A percentile compares a stretch with the other conserved stretches of the same genome.
Evolutionary conservation across 2,329 filamentous ascomycete species (phyloP).

Genomic region (Colletotrichum tanaceti): DNA sequence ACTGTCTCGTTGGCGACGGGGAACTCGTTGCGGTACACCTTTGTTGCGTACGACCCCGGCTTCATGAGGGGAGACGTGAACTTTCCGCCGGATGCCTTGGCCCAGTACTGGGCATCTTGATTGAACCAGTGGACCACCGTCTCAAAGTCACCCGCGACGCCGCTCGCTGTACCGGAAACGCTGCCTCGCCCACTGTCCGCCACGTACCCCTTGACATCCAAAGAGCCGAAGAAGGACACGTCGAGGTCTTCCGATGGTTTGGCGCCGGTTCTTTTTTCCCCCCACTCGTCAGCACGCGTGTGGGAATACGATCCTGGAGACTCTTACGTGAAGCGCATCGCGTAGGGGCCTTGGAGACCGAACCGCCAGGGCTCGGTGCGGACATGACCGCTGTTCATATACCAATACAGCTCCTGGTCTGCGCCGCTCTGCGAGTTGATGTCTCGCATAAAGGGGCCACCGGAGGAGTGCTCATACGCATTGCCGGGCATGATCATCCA

Average conservation of each 20-base stretch:
- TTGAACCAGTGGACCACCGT: constrained; percentile 70
- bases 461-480: constrained; percentile 66
- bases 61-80: constrained; percentile 70
- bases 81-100: constrained; percentile 57
- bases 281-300: not conserved
- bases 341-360: constrained; percentile 70
- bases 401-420: constrained; percentile 65
- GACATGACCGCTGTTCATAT: constrained; percentile 70
- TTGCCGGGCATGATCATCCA: constrained; percentile 62
- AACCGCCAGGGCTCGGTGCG: constrained; percentile 67
- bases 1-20: constrained; percentile 60
- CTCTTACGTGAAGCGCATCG: constrained; percentile 61
- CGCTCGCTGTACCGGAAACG: constrained; percentile 65
- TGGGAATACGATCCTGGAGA: not conserved
- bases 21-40: constrained; percentile 67
- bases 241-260: constrained; percentile 58
- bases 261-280: constrained; percentile 57
- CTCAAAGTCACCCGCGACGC: constrained; percentile 59
- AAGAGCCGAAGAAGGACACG: constrained; percentile 65
- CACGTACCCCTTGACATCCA: constrained; percentile 65
- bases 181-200: constrained; percentile 60
- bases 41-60: constrained; percentile 69
- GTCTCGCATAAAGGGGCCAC: constrained; percentile 67
- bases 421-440: constrained; percentile 69
- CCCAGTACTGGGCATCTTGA: constrained; percentile 67